These are phyloP conservation scores for Trichoderma semiorbis DNA, from an alignment of 2,329 filamentous ascomycete species.

Conservation along the genomic window DNA sequence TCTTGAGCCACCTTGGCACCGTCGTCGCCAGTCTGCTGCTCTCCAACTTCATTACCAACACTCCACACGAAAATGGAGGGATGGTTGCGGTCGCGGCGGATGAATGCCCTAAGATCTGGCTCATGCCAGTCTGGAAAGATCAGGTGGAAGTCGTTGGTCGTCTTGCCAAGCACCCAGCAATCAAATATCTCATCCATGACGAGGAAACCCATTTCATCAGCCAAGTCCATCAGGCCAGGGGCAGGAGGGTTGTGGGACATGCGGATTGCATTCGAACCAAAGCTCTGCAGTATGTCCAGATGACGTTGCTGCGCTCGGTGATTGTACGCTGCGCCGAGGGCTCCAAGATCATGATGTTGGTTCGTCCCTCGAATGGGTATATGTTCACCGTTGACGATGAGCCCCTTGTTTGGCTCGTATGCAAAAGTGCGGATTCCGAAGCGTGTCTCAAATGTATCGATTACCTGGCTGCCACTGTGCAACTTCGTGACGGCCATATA, in stretches of 20 bases:
- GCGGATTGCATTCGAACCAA: background rate
- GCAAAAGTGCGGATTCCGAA: background rate
- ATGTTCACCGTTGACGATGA: background rate
- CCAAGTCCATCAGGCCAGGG: background rate
- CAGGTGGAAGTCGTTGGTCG: background rate
- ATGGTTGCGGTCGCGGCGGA: background rate
- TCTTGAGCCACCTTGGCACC: background rate
- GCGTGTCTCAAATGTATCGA: background rate
- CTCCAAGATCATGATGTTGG: background rate
- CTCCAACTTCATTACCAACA: background rate
- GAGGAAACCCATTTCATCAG: background rate
- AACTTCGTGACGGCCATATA: background rate
- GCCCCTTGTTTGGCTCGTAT: background rate
- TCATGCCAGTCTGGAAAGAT: background rate
- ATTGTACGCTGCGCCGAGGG: background rate
- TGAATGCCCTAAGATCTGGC: background rate
- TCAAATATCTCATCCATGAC: background rate
- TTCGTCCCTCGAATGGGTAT: background rate
- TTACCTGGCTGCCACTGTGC: background rate
- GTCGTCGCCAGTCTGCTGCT: background rate
- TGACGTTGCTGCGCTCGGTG: background rate
- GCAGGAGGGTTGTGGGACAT: background rate
- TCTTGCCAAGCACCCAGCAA: background rate
- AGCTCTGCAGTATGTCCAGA: background rate
- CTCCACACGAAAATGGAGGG: background rate